Evolutionary conservation across 78 protist genomes (phyloP).

Genomic region (Paratrimastix pyriformis): DNA sequence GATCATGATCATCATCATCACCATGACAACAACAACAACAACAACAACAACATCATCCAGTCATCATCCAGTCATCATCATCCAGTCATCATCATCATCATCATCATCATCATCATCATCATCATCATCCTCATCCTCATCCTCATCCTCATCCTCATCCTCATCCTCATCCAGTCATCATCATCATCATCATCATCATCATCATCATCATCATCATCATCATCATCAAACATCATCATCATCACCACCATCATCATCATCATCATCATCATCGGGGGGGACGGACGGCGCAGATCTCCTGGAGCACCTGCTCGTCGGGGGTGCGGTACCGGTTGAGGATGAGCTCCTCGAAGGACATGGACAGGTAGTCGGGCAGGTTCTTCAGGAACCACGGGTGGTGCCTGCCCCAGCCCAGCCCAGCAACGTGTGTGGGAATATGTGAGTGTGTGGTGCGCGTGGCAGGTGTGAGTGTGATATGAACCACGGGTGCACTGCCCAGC

Average conservation of each 20-base stretch:
- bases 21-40: too few relatives aligned
- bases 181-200: neutral
- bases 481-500: neutral
- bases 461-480: neutral
- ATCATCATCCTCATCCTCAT: neutral
- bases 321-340: neutral
- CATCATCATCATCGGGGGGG: neutral
- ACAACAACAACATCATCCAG: too few relatives aligned
- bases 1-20: too few relatives aligned
- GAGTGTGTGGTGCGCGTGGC: neutral
- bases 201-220: neutral
- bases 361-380: slow-evolving; percentile 57
- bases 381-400: slow-evolving; percentile 73
- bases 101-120: neutral
- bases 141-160: neutral
- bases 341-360: slow-evolving; percentile 2
- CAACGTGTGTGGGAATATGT: too few relatives aligned
- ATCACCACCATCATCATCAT: neutral
- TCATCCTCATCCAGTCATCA: neutral
- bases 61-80: too few relatives aligned
- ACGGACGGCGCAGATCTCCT: slow-evolving; percentile 1
- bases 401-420: neutral
- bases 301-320: neutral
- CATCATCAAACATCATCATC: neutral
- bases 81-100: neutral